Evolutionary conservation across 306 rosid genomes (phyloP).

Genomic region (Vigna radiata): DNA sequence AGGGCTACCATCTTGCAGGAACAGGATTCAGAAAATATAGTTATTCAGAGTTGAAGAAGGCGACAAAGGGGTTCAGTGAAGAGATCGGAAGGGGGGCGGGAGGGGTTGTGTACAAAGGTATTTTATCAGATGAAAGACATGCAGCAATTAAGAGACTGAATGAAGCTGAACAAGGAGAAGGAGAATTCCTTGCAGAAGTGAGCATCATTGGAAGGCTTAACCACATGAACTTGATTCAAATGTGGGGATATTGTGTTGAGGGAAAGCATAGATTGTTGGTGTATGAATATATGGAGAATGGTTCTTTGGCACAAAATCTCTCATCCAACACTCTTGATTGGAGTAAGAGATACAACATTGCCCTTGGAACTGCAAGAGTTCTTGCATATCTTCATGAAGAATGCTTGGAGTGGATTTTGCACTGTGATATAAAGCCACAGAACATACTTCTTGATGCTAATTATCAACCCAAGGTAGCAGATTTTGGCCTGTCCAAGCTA

Average conservation of each 20-base stretch:
- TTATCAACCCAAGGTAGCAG: conserved; percentile 38
- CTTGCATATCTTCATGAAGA: conserved; percentile 43
- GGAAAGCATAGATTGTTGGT: conserved; percentile 44
- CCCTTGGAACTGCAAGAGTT: conserved; percentile 42
- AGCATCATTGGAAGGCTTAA: conserved; percentile 47
- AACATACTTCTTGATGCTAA: conserved; percentile 43
- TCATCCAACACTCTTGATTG: conserved; percentile 40
- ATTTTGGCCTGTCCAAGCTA: conserved; percentile 45
- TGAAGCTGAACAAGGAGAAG: conserved; percentile 48
- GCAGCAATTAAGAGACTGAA: conserved; percentile 55
- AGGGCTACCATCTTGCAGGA: conserved; percentile 29
- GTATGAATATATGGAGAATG: conserved; percentile 48
- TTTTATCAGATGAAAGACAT: conserved; percentile 50
- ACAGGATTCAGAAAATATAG: conserved; percentile 46
- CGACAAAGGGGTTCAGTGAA: conserved; percentile 47
- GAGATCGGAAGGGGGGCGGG: conserved; percentile 66
- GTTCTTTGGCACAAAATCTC: conserved; percentile 41
- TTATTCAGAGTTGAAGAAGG: conserved; percentile 54
- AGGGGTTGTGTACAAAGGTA: conserved; percentile 61
- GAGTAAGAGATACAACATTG: conserved; percentile 39
- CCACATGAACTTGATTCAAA: conserved; percentile 50
- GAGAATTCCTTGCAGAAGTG: conserved; percentile 44
- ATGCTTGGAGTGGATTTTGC: conserved; percentile 46
- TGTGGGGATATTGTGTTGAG: conserved; percentile 51
- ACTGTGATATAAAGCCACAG: conserved; percentile 47